Conservation (phyloP, 2,329 filamentous ascomycete genomes). For the Orbilia brochopaga region DNA sequence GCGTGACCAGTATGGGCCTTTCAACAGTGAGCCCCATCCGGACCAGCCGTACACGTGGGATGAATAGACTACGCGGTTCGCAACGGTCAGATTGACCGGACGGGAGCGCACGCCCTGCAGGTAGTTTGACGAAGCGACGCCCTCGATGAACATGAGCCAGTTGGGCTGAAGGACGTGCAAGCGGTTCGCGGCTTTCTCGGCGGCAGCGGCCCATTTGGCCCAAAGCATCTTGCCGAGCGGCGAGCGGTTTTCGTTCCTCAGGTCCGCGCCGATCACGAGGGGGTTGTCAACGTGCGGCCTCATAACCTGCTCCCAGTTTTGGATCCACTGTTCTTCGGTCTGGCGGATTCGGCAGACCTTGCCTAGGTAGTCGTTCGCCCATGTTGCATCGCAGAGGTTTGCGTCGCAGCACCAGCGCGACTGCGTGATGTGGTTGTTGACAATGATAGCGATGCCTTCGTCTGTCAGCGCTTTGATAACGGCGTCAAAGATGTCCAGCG, state of each 20-base stretch:
- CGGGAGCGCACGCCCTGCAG: conserved; percentile 64
- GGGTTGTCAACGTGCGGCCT: conserved; percentile 65
- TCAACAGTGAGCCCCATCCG: conserved; percentile 68
- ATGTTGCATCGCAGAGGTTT: conserved; percentile 71
- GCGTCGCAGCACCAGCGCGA: conserved; percentile 73
- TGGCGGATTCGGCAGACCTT: conserved; percentile 68
- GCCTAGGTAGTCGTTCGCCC: conserved; percentile 70
- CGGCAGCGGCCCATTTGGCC: conserved; percentile 69
- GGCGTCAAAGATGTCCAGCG: conserved; percentile 68
- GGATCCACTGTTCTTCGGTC: conserved; percentile 70
- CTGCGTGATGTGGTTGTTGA: conserved; percentile 74
- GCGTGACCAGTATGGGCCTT: conserved; percentile 67
- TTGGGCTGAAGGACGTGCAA: conserved; percentile 67
- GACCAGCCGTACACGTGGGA: conserved; percentile 74
- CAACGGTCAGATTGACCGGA: conserved; percentile 66
- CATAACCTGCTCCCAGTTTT: conserved; percentile 72
- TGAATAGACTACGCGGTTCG: conserved; percentile 69
- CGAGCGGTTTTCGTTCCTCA: conserved; percentile 72
- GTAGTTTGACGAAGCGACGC: conserved; percentile 71
- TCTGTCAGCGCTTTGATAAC: conserved; percentile 67
- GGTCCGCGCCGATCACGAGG: conserved; percentile 69
- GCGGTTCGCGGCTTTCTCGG: conserved; percentile 68
- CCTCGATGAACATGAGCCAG: conserved; percentile 73
- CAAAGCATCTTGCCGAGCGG: conserved; percentile 73
- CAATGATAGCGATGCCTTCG: conserved; percentile 68